Base-by-base conservation (phyloP, 2,329 filamentous ascomycete species). In the Berkeleyomyces rouxiae region DNA sequence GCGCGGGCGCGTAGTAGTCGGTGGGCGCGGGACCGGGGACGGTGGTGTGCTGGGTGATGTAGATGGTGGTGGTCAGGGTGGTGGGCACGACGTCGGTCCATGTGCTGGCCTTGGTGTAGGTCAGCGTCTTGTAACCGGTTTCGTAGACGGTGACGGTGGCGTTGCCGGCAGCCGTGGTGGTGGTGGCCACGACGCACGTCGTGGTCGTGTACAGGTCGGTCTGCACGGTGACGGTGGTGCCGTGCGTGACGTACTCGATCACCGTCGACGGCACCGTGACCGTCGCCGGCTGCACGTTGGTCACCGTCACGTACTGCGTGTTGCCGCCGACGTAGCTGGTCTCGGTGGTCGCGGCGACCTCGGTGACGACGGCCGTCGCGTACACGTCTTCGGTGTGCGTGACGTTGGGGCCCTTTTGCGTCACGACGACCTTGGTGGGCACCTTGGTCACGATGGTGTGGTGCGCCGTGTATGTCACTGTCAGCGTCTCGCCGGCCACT, bases 191-290 rank as follows among this genome's bases (percentile, higher is more conserved):
- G 3, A 51, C 16, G 59, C 33, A 60, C 3, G 63, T 62, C 6
- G 53, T 53, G 4, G 63, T 64, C 10, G 59, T 53, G 59, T 53
- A 61, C 36, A 64, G 53, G 37, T 64, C 53, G 13, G 63, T 59
- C 9, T 33, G 49, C 37, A 59, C 40, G 7, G 60, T 59, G 36
- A 62, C n/a, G 9, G 63, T 64, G 7, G 63, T 64, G 10, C 59
- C 55, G 23, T 53, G 53, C 33, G 59, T 62, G 13, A 46, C 16
- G 39, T 61, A 61, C 42, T 44, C 39, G 33, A 46, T 44, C 1
- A 62, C 55, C 1, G 63, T 64, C 10, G 60, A 59, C 1, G 55
- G 59, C 9, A 64, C 55, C 7, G 13, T 3, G 3, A 53, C 53
- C 23, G 37, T 59, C 3, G 57, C 44, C 4, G 53, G 39, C 31